Evolutionary conservation across 2,329 filamentous ascomycete genomes (phyloP).

Genomic region (Salinomyces thailandicus): DNA sequence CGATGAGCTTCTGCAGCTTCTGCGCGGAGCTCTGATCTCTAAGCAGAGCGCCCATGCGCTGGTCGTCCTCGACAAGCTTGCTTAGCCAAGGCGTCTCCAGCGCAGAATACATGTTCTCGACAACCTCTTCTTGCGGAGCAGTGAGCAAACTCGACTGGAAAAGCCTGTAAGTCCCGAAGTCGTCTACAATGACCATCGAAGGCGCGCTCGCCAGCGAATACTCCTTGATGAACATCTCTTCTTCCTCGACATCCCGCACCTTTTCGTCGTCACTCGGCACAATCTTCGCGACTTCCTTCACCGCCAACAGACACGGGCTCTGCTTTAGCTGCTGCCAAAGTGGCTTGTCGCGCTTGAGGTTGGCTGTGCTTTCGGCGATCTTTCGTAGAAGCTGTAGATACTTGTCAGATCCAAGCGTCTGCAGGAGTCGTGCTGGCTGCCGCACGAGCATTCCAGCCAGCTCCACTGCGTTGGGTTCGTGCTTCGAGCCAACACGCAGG

Average conservation of each 20-base stretch:
- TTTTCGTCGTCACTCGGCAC: conserved; percentile 38
- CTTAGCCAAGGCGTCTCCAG: conserved; percentile 72
- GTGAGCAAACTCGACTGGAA: conserved; percentile 79
- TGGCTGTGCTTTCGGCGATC: conserved; percentile 60
- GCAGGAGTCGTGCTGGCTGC: conserved; percentile 72
- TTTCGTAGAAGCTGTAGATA: conserved; percentile 76
- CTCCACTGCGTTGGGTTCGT: conserved; percentile 78
- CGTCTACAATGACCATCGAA: conserved; percentile 70
- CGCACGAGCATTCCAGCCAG: conserved; percentile 72
- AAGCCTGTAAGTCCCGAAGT: conserved; percentile 77
- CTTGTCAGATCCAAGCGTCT: conserved; percentile 72
- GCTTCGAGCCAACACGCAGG: conserved; percentile 78
- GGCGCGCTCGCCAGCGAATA: conserved; percentile 65
- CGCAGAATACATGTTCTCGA: conserved; percentile 75
- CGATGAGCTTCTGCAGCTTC: conserved; percentile 65
- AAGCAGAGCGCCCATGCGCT: conserved; percentile 56
- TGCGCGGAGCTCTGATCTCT: conserved; percentile 58
- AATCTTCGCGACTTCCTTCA: conserved; percentile 56
- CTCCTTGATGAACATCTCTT: conserved; percentile 51
- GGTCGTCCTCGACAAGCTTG: conserved; percentile 65
- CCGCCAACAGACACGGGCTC: conserved; percentile 71
- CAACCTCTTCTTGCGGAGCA: conserved; percentile 75
- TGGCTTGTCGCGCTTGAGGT: conserved; percentile 66
- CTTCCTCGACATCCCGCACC: conserved; percentile 32
- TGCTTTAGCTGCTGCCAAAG: conserved; percentile 66